Percentiles rank a stretch among this genome's conserved stretches.
phyloP scores from a whole-genome alignment of 2,329 filamentous ascomycete species.

The Hyphodiscus sp. region DNA sequence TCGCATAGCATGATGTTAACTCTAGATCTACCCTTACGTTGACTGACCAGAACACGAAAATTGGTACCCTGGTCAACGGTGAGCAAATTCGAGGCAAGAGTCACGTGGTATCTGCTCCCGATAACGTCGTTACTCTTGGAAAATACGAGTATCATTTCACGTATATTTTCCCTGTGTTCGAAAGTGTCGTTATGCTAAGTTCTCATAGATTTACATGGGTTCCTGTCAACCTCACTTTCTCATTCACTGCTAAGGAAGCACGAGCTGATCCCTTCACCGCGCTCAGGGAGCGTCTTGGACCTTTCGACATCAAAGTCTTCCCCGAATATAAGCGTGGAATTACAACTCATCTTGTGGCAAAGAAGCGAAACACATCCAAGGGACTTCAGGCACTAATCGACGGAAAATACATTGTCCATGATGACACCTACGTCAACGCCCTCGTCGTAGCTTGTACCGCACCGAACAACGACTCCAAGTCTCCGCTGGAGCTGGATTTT shows the following conservation, averaged over 20 bases:
- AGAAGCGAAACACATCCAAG: constrained; percentile 83
- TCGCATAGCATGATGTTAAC: constrained; percentile 15
- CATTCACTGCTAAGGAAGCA: constrained; percentile 64
- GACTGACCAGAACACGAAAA: constrained; percentile 76
- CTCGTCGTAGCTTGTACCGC: constrained; percentile 50
- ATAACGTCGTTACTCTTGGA: constrained; percentile 66
- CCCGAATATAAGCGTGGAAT: constrained; percentile 61
- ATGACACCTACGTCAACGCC: constrained; percentile 64
- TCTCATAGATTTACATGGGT: constrained; percentile 64
- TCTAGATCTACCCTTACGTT: constrained; percentile 63
- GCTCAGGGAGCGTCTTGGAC: constrained; percentile 63
- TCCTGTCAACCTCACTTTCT: constrained; percentile 75
- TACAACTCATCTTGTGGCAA: constrained; percentile 84
- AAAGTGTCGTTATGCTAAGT: constrained; percentile 1
- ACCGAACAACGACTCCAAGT: constrained; percentile 16
- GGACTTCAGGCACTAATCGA: constrained; percentile 82
- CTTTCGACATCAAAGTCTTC: constrained; percentile 82
- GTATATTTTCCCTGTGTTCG: constrained; percentile 32
- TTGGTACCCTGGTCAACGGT: constrained; percentile 74
- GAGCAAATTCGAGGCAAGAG: constrained; percentile 59
- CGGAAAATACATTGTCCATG: constrained; percentile 65
- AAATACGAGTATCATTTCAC: constrained; percentile 58
- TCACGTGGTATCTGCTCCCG: constrained; percentile 46
- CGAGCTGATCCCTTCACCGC: constrained; percentile 57
- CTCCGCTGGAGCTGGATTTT: constrained; percentile 72